phyloP scores from a whole-genome alignment of 495 filamentous ascomycete genomes.

The Geopyxis carbonaria region DNA sequence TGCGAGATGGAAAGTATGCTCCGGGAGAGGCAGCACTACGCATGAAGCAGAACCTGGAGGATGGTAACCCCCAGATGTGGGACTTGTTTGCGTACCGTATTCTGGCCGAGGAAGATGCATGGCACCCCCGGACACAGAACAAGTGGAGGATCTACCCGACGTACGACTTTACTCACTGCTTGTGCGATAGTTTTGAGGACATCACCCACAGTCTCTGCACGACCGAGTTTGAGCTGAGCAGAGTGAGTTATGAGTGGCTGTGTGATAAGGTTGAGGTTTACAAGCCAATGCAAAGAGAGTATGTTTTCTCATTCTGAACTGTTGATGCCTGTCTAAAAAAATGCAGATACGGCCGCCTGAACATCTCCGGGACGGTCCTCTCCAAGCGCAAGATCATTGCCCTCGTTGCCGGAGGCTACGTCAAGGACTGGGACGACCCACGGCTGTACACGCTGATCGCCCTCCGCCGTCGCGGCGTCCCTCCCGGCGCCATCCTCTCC shows the following conservation, averaged over 20 bases:
- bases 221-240: slow-evolving; percentile 58
- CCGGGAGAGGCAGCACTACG: slow-evolving; percentile 73
- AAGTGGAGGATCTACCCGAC: slow-evolving; percentile 79
- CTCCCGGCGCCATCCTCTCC: slow-evolving; percentile 67
- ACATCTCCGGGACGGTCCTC: slow-evolving; percentile 62
- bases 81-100: slow-evolving; percentile 69
- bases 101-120: slow-evolving; percentile 39
- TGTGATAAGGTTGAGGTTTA: slow-evolving; percentile 56
- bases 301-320: not conserved
- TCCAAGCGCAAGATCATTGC: slow-evolving; percentile 68
- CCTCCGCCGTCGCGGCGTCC: slow-evolving; percentile 63
- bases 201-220: slow-evolving; percentile 86
- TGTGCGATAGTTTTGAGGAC: slow-evolving; percentile 76
- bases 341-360: slow-evolving; percentile 49
- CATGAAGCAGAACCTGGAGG: slow-evolving; percentile 64
- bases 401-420: slow-evolving; percentile 53
- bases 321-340: slow-evolving; percentile 26
- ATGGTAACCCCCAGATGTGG: slow-evolving; percentile 55
- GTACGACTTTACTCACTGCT: slow-evolving; percentile 78
- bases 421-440: slow-evolving; percentile 78
- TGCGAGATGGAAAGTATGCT: slow-evolving; percentile 82
- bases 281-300: slow-evolving; percentile 72
- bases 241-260: slow-evolving; percentile 79
- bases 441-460: slow-evolving; percentile 78
- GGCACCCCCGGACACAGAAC: slow-evolving; percentile 55